Conservation (phyloP, 192 early-diverging fungal genomes). For the Coemansia sp. region DNA sequence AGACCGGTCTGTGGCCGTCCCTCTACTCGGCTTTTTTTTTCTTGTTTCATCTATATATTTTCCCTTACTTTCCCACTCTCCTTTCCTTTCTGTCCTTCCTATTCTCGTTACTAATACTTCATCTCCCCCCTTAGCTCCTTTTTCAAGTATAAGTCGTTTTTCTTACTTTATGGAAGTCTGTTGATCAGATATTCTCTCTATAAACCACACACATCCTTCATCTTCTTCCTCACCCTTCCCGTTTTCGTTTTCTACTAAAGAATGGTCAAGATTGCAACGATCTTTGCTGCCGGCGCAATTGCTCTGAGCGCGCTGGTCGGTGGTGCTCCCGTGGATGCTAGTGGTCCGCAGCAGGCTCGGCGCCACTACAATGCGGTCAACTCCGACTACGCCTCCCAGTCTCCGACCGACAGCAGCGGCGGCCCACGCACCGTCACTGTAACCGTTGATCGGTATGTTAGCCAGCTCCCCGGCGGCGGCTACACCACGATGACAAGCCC, state of each 20-base stretch:
- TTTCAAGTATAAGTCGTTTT: background rate
- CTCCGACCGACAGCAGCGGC: background rate
- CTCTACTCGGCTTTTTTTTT: background rate
- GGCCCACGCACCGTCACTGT: conserved; percentile 15
- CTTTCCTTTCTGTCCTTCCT: background rate
- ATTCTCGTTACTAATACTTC: background rate
- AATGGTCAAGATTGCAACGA: background rate
- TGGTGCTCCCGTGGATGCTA: background rate
- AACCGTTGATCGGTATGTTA: conserved; percentile 16
- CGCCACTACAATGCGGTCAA: conserved; percentile 34
- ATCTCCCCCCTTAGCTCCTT: background rate
- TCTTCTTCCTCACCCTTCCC: background rate
- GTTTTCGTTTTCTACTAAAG: background rate
- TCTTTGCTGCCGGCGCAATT: background rate
- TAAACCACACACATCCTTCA: background rate
- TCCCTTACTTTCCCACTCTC: background rate
- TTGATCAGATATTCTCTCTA: conserved; percentile 19
- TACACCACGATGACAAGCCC: conserved; percentile 4
- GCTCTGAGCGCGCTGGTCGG: background rate
- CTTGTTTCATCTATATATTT: background rate
- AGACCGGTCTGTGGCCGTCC: too few relatives aligned
- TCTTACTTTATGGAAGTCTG: conserved; percentile 10
- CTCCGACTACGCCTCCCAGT: conserved; percentile 24
- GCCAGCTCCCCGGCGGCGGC: background rate
- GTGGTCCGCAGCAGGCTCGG: conserved; percentile 22